A percentile compares a stretch with the other conserved stretches of the same genome.
These are phyloP conservation scores for Stagonosporopsis tanaceti DNA, from an alignment of 2,329 filamentous ascomycete species.

Conservation along the genomic window DNA sequence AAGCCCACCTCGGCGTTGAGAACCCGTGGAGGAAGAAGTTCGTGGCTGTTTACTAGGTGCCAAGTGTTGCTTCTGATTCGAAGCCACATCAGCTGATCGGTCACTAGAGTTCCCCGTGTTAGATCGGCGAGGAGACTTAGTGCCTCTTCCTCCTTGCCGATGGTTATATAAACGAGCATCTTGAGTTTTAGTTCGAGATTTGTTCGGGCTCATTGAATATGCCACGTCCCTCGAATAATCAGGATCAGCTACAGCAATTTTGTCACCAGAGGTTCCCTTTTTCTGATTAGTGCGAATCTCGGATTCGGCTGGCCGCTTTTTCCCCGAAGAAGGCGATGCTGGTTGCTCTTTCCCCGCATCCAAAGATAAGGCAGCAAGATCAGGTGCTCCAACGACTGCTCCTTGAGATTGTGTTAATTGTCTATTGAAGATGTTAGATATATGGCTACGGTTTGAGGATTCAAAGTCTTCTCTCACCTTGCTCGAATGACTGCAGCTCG, in stretches of 20 bases:
- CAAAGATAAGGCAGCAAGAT: constrained; percentile 37
- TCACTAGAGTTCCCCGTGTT: neutral
- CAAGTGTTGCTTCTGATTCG: neutral
- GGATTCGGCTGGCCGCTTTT: constrained; percentile 41
- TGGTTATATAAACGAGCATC: constrained; percentile 35
- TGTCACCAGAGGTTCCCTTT: constrained; percentile 35
- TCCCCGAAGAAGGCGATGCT: constrained; percentile 35
- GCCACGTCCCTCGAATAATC: constrained; percentile 38
- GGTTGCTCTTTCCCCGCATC: constrained; percentile 31
- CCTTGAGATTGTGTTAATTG: constrained; percentile 36
- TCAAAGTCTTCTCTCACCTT: neutral
- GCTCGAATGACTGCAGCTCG: neutral
- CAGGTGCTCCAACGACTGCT: constrained; percentile 38
- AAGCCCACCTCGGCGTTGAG: constrained; percentile 43
- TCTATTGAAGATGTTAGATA: neutral
- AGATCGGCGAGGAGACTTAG: constrained; percentile 20
- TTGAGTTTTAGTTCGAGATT: constrained; percentile 26
- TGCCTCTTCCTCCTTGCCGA: constrained; percentile 24
- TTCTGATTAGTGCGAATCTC: constrained; percentile 36
- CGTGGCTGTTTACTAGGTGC: constrained; percentile 8
- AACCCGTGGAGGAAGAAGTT: neutral
- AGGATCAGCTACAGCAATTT: constrained; percentile 24
- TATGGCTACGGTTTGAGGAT: neutral
- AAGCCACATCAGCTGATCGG: neutral
- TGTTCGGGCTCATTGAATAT: constrained; percentile 25